Base-by-base conservation (phyloP, 2,329 filamentous ascomycete genomes). In the Fusarium sp. region DNA sequence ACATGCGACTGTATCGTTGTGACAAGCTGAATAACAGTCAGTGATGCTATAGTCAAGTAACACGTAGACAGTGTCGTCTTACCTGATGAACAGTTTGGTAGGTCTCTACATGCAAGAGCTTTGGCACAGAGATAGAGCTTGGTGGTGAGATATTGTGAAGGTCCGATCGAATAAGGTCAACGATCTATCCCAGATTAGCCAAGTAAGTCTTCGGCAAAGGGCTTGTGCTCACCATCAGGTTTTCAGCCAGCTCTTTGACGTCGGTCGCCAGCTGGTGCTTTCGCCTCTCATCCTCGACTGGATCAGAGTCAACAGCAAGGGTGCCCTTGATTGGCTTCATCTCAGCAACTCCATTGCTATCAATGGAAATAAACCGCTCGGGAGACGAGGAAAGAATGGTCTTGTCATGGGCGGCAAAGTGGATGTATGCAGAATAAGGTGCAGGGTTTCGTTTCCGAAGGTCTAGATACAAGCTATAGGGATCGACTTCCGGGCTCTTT, bases 161-260 rank as follows among this genome's bases (percentile, higher is more conserved):
- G 6, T 52, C 47, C 12, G 47, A 52, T 52, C 47, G 47, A 20
- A 52, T 52, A 12, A 52, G 47, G 22, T 52, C 47, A 20, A 52
- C 47, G 17, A 52, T 52, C 47, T 52, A 4, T 7, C 0, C 2
- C 22, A 18, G 0, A 7, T 49, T 33, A 49, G 46, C 3, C 10
- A 22, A 22, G 3, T 15, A 10, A 22, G 3, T 10, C 11, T 49
- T 2, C 0, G 33, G 2, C 2, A 18, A 22, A 7, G 0, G 2
- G 2, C 4, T 20, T 14, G 1, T 36, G 12, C 31, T 25, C 36
- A 52, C 47, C 47, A 52, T 52, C 5, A 52, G 22, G 18, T 52
- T 52, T 2, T 52, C 47, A 1, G 47, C 47, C 1, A 52, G 17
- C 22, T 52, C 47, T 14, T 52, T 52, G 8, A 52, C 47, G 0